A percentile compares a stretch with the other conserved stretches of the same genome.
These are phyloP conservation scores for Salix arbutifolia DNA, from an alignment of 345 rosid genomes.

Conservation along the genomic window DNA sequence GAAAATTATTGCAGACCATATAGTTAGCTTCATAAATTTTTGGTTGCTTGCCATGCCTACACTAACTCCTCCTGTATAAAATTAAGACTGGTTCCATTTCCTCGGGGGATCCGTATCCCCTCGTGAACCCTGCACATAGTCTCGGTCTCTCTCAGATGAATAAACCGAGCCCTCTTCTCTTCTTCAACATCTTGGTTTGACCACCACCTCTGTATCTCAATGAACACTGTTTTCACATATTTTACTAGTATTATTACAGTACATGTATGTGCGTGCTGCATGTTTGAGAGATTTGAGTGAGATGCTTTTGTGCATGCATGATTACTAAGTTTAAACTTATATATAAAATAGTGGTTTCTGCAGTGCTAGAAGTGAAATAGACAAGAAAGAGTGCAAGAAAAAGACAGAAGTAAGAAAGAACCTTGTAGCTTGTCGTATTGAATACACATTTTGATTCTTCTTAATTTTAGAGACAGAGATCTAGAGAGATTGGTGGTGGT, in stretches of 20 bases:
- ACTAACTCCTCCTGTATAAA: not conserved
- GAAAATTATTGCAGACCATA: too few relatives aligned
- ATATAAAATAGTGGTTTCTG: not conserved
- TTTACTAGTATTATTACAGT: not conserved
- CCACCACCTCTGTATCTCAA: not conserved
- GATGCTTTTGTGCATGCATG: constrained; percentile 16
- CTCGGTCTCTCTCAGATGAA: not conserved
- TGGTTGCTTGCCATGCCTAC: not conserved
- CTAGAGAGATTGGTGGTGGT: not conserved
- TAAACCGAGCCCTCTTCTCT: not conserved
- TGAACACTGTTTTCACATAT: not conserved
- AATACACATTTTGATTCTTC: constrained; percentile 36
- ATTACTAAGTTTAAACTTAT: not conserved
- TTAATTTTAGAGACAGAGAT: constrained; percentile 8
- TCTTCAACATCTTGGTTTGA: not conserved
- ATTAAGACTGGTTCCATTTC: not conserved
- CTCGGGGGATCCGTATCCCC: too few relatives aligned
- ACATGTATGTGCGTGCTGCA: not conserved
- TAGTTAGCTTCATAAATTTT: not conserved
- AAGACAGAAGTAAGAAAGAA: constrained; percentile 44
- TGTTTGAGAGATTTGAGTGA: not conserved
- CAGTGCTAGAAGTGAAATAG: constrained; percentile 25
- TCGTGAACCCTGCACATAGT: constrained; percentile 27
- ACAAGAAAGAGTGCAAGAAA: constrained; percentile 49
- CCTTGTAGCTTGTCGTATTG: constrained; percentile 43